Evolutionary conservation across 495 filamentous ascomycete species (phyloP), one percentile per base, ranked within the genome.

Genomic region (Hypoxylon fuscum): DNA sequence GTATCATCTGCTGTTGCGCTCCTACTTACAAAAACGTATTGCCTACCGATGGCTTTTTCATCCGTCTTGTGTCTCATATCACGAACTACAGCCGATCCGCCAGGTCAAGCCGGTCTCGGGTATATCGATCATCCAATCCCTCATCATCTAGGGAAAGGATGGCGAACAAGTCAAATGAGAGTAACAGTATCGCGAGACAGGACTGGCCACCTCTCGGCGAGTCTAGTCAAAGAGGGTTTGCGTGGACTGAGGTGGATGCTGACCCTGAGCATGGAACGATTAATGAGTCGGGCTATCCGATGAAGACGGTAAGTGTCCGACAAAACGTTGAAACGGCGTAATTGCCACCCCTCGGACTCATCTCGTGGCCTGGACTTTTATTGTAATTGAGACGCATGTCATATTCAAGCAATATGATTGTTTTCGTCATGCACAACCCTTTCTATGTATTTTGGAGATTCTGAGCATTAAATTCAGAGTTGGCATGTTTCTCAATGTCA

Each of bases 1-100:
- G 49, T 23, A 21, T 62, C 42, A 21, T 62, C n/a, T 62, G 58
- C 43, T 62, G 58, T 50, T 62, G 49, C 27, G 49, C 42, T 11
- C 58, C 58, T 17, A 53, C 42, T 21, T 62, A 47, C 58, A 55
- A 55, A 14, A 27, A 32, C 10, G 10, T 59, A 14, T 11, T 51
- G 38, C 48, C 37, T 27, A n/a, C 4, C 8, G 21, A 14, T 5
- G 42, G 10, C 2, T 12, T 44, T 17, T 44, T 21, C 18, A 44
- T 3, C 9, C 42, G 21, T 5, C 3, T 44, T 1, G 4, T 12
- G 42, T 44, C 42, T 9, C 7, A 6, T 8, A 12, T 44, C 8
- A 44, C 2, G 11, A 44, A 5, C n/a, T 27, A 27, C 10, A 22
- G 5, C 32, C 5, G 32, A 14, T 38, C 35, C 35, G 14, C 35